Percentiles rank a stretch among this genome's conserved stretches.
phyloP scores from a whole-genome alignment of 2,329 filamentous ascomycete genomes.

The Parascedosporium putredinis region DNA sequence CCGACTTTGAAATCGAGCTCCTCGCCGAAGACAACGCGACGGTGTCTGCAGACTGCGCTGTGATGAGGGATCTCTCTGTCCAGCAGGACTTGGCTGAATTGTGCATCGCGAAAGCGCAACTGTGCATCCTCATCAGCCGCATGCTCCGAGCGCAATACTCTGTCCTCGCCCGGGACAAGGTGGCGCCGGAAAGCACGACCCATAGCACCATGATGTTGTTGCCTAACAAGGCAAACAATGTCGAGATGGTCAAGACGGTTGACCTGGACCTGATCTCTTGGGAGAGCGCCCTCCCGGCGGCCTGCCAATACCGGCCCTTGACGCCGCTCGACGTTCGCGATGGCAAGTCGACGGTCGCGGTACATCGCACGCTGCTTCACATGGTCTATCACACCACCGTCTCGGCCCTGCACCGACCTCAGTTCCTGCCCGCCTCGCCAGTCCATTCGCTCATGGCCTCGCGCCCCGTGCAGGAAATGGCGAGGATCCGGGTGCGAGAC shows the following conservation, averaged over 20 bases:
- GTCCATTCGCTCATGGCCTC: conserved; percentile 39
- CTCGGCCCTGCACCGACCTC: conserved; percentile 81
- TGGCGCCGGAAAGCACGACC: conserved; percentile 65
- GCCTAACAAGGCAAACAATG: conserved; percentile 79
- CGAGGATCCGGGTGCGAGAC: conserved; percentile 70
- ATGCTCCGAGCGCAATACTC: conserved; percentile 89
- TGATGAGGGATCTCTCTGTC: conserved; percentile 60
- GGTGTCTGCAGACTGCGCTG: conserved; percentile 58
- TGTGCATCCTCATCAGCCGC: conserved; percentile 80
- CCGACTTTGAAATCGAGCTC: conserved; percentile 70
- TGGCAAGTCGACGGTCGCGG: conserved; percentile 46
- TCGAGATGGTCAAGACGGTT: conserved; percentile 67
- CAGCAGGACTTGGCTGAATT: conserved; percentile 73
- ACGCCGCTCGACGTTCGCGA: conserved; percentile 45
- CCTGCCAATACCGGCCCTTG: conserved; percentile 56
- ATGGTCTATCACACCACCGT: conserved; percentile 91
- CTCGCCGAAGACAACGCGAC: conserved; percentile 58
- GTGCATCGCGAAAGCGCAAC: conserved; percentile 85
- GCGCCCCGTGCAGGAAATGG: conserved; percentile 69
- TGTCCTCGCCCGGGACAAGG: conserved; percentile 73
- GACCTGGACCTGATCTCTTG: conserved; percentile 72
- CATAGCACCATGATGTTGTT: conserved; percentile 79
- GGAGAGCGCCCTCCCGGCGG: conserved; percentile 59
- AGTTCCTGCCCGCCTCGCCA: conserved; percentile 70
- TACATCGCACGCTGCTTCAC: conserved; percentile 79